Percentiles rank a stretch among this genome's conserved stretches.
Conservation (phyloP, 495 filamentous ascomycete genomes). For the Aspergillus incahuasiensis region DNA sequence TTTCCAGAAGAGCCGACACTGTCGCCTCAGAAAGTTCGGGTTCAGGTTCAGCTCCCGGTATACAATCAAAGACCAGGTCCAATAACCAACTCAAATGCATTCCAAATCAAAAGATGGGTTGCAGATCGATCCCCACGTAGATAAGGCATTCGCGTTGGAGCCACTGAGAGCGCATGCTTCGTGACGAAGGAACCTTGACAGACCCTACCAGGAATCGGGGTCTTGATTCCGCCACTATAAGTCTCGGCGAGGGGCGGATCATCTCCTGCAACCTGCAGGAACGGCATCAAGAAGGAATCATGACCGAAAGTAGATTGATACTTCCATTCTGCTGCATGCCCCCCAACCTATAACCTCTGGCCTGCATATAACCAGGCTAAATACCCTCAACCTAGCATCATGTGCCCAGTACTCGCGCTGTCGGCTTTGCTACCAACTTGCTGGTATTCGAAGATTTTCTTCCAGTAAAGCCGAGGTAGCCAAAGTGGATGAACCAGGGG, state of each 20-base stretch:
- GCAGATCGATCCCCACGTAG: not conserved
- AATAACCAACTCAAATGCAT: not conserved
- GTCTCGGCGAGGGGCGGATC: conserved; percentile 9
- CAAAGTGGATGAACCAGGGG: not conserved
- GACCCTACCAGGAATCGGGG: not conserved
- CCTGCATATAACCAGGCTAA: no score
- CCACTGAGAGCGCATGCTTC: not conserved
- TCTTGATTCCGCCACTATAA: not conserved
- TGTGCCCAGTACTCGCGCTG: not conserved
- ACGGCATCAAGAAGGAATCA: not conserved
- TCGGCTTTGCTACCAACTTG: not conserved
- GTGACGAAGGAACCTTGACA: not conserved
- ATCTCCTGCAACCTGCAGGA: conserved; percentile 10
- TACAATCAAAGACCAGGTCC: not conserved
- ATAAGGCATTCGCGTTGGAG: conserved; percentile 6
- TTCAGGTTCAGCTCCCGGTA: not conserved
- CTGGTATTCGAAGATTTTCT: conserved; percentile 3
- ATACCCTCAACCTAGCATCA: no score
- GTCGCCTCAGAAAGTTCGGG: not conserved
- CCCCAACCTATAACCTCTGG: no score
- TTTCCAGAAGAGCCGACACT: conserved; percentile 5
- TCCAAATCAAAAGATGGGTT: conserved; percentile 2
- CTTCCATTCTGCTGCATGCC: no score
- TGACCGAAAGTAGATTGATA: no score
- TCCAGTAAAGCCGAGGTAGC: not conserved